A percentile compares a stretch with the other conserved stretches of the same genome.
phyloP scores from a whole-genome alignment of 768 basidiomycete genomes.

The Tephrocybe sp. region DNA sequence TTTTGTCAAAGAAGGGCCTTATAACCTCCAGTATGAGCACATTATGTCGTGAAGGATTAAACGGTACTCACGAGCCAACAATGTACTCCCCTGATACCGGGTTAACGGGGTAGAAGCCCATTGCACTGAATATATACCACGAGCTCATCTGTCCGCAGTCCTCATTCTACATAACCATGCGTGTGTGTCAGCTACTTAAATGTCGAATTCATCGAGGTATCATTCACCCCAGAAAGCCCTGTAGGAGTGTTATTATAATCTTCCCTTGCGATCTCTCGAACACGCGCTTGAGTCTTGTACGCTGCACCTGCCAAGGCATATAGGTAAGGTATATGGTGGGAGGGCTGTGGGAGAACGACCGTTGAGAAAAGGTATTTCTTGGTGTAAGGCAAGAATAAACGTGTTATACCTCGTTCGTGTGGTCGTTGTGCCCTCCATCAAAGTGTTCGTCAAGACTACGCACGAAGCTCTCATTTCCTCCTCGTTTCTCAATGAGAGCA shows the following conservation, averaged over 20 bases:
- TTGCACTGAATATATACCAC: constrained; percentile 80
- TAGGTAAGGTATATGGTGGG: constrained; percentile 83
- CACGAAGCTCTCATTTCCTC: constrained; percentile 66
- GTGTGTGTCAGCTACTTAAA: neutral
- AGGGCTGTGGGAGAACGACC: constrained; percentile 46
- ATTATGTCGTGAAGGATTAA: neutral
- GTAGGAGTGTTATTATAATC: constrained; percentile 68
- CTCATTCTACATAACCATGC: constrained; percentile 66
- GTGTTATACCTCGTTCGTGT: constrained; percentile 67
- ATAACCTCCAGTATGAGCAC: neutral
- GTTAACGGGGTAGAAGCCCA: constrained; percentile 86
- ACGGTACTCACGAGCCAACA: constrained; percentile 59
- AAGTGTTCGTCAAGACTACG: constrained; percentile 61
- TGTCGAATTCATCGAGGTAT: neutral
- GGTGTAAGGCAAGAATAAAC: neutral
- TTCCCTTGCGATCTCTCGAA: constrained; percentile 58
- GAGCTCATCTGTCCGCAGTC: constrained; percentile 92
- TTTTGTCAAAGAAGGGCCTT: constrained; percentile 49
- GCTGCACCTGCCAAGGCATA: constrained; percentile 73
- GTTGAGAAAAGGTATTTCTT: too few relatives aligned
- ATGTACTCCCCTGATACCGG: constrained; percentile 75
- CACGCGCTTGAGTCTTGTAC: constrained; percentile 66
- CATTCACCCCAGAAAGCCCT: constrained; percentile 71
- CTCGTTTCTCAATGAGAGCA: constrained; percentile 57
- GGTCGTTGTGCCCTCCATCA: constrained; percentile 69